Evolutionary conservation across 371 early-diverging fungal genomes (phyloP).

Genomic region (Zopfochytrium polystomum): DNA sequence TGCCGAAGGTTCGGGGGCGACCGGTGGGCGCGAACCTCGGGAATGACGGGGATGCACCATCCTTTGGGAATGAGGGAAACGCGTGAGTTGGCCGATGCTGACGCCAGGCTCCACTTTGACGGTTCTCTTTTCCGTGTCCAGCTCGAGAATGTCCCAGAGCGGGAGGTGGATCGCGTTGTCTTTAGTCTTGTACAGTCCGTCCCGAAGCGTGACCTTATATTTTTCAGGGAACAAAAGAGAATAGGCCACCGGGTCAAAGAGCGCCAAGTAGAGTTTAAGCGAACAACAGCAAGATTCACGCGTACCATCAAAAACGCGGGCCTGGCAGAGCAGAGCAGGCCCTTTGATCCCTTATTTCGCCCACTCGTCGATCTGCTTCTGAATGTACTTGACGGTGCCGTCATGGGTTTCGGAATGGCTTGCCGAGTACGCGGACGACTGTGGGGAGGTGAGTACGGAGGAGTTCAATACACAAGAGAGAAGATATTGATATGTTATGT

Average conservation of each 20-base stretch:
- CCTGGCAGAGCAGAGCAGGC: constrained; percentile 39
- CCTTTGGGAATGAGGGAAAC: constrained; percentile 41
- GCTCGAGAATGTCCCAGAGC: constrained; percentile 44
- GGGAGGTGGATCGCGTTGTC: constrained; percentile 36
- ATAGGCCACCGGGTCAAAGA: constrained; percentile 8
- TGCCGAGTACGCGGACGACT: constrained; percentile 26
- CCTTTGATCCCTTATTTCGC: constrained; percentile 31
- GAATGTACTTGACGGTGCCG: constrained; percentile 35
- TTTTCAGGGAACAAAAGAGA: neutral
- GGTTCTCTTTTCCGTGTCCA: constrained; percentile 30
- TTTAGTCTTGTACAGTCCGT: constrained; percentile 29
- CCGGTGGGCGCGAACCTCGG: constrained; percentile 46
- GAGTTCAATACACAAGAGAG: neutral
- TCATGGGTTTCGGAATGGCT: constrained; percentile 32
- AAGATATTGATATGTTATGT: too few species aligned
- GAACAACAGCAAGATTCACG: neutral
- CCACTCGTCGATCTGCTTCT: constrained; percentile 36
- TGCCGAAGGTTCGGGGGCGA: too few species aligned
- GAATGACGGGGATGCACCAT: constrained; percentile 40
- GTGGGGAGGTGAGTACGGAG: constrained; percentile 16
- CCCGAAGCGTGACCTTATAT: constrained; percentile 30
- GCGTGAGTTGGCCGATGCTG: constrained; percentile 44
- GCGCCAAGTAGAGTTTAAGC: neutral
- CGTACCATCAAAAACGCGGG: constrained; percentile 33
- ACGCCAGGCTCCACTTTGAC: constrained; percentile 43